Evolutionary conservation across 2,329 filamentous ascomycete genomes (phyloP).

Genomic region (Colletotrichum sp.): DNA sequence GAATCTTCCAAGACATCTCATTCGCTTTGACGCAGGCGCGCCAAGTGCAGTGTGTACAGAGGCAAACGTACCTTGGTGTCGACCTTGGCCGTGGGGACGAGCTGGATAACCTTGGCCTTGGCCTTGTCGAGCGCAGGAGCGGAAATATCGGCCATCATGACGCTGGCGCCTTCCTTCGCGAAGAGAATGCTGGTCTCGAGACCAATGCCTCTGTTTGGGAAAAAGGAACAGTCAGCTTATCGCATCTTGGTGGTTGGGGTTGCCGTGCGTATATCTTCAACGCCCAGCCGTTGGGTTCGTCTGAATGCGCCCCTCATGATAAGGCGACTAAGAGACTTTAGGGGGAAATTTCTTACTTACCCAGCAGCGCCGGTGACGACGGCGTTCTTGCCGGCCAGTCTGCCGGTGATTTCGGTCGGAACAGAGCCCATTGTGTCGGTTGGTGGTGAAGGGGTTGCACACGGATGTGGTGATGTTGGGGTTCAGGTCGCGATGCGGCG

Average conservation of each 20-base stretch:
- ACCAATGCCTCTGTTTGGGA: slow-evolving; percentile 77
- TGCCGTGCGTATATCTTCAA: not conserved
- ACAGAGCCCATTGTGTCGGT: slow-evolving; percentile 29
- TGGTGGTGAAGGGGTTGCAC: not conserved
- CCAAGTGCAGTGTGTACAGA: not conserved
- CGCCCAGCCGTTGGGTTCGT: not conserved
- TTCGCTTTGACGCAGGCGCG: slow-evolving; percentile 1
- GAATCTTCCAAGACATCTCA: not conserved
- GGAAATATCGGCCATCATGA: slow-evolving; percentile 88
- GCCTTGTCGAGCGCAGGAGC: slow-evolving; percentile 79
- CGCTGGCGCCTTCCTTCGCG: slow-evolving; percentile 82
- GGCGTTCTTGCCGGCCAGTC: slow-evolving; percentile 65
- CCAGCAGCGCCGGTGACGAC: slow-evolving; percentile 86
- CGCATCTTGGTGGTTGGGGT: not conserved
- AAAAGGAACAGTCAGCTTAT: slow-evolving; percentile 8
- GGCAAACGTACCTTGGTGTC: slow-evolving; percentile 57
- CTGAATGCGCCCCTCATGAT: not conserved
- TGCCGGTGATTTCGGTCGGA: slow-evolving; percentile 42
- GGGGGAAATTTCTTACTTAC: slow-evolving; percentile 54
- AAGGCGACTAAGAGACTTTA: not conserved
- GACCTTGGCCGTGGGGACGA: slow-evolving; percentile 69
- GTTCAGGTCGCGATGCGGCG: not conserved
- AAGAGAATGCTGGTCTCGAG: slow-evolving; percentile 93
- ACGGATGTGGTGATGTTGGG: not conserved
- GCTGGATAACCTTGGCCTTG: slow-evolving; percentile 73